phyloP scores from a whole-genome alignment of 495 filamentous ascomycete species.

The Penicillium tannophilum region DNA sequence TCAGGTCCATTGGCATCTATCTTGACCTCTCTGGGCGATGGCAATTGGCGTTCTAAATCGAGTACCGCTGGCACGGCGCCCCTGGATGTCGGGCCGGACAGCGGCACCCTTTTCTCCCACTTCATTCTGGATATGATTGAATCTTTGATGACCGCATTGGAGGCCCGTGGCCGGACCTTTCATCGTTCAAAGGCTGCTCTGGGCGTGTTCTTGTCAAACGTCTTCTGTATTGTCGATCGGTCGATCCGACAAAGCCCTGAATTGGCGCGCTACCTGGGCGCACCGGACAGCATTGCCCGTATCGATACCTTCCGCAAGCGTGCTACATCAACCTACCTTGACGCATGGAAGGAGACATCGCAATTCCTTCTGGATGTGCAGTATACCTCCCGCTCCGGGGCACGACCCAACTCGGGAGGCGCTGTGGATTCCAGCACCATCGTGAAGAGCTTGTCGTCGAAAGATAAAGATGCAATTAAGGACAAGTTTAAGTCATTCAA shows the following conservation, averaged over 20 bases:
- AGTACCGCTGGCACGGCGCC: conserved; percentile 68
- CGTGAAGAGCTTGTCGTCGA: conserved; percentile 77
- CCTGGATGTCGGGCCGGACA: conserved; percentile 87
- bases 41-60: conserved; percentile 72
- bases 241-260: conserved; percentile 78
- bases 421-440: conserved; percentile 75
- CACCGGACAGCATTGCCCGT: conserved; percentile 57
- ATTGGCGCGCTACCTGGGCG: conserved; percentile 69
- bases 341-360: conserved; percentile 86
- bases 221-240: conserved; percentile 80
- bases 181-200: conserved; percentile 76
- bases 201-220: conserved; percentile 92
- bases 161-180: conserved; percentile 69
- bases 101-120: conserved; percentile 81
- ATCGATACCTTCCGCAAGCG: conserved; percentile 88
- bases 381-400: conserved; percentile 70
- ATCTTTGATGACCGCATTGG: conserved; percentile 72
- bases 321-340: conserved; percentile 76
- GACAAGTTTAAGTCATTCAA: conserved; percentile 96
- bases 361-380: conserved; percentile 86
- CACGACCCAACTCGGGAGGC: conserved; percentile 68
- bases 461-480: conserved; percentile 94
- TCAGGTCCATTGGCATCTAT: conserved; percentile 85
- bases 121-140: conserved; percentile 88
- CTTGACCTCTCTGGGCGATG: conserved; percentile 87